Evolutionary conservation across 2,329 filamentous ascomycete genomes (phyloP), one percentile per base, ranked within the genome.

Genomic region (Aspergillus pseudonomiae): DNA sequence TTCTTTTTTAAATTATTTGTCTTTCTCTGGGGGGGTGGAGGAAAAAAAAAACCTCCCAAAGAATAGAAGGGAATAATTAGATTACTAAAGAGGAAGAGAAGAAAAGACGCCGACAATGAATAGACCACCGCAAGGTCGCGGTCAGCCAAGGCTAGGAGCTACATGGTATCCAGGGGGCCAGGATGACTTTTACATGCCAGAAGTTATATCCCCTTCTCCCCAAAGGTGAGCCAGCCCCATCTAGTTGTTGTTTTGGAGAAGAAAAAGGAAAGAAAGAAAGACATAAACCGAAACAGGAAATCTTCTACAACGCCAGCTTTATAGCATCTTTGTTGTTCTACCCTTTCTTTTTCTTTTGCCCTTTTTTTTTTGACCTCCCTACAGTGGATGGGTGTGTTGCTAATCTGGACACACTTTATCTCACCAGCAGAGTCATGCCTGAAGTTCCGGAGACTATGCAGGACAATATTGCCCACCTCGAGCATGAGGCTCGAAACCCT

Each of bases 401-500:
- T 76, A 64, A 74, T 67, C 62, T 50, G 60, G 61, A 58, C 67
- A 75, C 41, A 55, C 34, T 32, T n/a, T 52, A 32, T 52, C 52
- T 60, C 53, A 62, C 63, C 58, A 57, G 70, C 79, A 96, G 93
- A 83, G 88, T 96, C 74, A 97, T 94, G 89, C 92, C 93, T 77
- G 93, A 97, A 84, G 93, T 97, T 69, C 93, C 94, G 70, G 91
- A 94, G 80, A 94, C 97, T 80, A 97, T 99, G 88, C 93, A 97
- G 82, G 90, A 96, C 74, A 94, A 92, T 80, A 87, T 99, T 69
- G 91, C 94, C 74, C 90, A 94, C 78, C 88, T 99, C 82, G 94
- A 97, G 84, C 85, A 93, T 65, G 89, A 93, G 82, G 90, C 91
- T 65, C 73, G 74, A 60, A 74, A 73, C 57, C 73, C 81, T 79